Evolutionary conservation across 257 asterid species (phyloP).

Genomic region (Cordia subcordata): DNA sequence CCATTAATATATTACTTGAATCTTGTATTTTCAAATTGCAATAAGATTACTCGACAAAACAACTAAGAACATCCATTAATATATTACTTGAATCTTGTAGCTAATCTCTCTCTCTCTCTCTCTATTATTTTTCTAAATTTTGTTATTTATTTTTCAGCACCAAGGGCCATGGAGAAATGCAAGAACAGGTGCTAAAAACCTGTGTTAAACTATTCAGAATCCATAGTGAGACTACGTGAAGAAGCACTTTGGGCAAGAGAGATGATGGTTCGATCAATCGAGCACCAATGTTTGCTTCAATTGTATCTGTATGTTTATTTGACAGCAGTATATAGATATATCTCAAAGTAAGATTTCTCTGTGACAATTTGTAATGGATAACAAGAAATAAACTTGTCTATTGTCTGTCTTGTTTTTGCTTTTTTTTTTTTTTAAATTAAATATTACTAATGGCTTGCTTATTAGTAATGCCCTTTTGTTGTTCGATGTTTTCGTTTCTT

Average conservation of each 20-base stretch:
- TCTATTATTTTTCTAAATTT: not conserved
- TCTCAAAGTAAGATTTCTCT: conserved; percentile 14
- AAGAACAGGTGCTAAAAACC: conserved; percentile 48
- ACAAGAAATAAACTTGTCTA: conserved; percentile 48
- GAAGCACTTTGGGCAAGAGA: conserved; percentile 5
- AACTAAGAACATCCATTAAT: no score
- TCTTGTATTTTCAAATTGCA: no score
- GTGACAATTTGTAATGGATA: conserved; percentile 54
- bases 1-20: no score
- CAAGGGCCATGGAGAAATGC: conserved; percentile 91
- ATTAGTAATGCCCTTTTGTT: conserved; percentile 11
- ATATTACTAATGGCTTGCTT: conserved; percentile 35
- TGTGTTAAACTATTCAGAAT: conserved; percentile 8
- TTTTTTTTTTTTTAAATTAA: no score
- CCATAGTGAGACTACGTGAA: conserved; percentile 7
- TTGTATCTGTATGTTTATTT: conserved; percentile 46
- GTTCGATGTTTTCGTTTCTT: conserved; percentile 20
- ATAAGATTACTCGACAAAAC: no score
- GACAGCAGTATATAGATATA: conserved; percentile 18
- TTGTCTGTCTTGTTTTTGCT: conserved; percentile 45
- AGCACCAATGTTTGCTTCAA: conserved; percentile 15
- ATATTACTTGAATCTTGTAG: not conserved
- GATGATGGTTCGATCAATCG: conserved; percentile 1
- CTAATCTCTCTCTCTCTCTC: not conserved
- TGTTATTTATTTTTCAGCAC: conserved; percentile 37